Evolutionary conservation across 2,329 filamentous ascomycete species (phyloP).

Genomic region (Aspergillus melleus): DNA sequence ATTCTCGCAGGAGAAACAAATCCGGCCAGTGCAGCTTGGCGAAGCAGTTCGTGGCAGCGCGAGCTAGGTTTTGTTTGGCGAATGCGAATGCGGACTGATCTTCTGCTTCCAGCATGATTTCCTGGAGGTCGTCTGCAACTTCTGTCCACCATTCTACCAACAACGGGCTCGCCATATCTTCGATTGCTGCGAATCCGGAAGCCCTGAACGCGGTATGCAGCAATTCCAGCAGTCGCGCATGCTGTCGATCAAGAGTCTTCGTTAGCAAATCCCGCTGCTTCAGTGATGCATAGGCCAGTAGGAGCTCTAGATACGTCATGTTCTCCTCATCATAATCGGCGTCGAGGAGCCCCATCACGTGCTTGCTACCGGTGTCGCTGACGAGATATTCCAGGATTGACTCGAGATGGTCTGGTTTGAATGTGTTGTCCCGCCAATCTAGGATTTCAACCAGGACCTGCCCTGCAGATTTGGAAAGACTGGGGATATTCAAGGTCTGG

Average conservation of each 20-base stretch:
- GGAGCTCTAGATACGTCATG: conserved; percentile 42
- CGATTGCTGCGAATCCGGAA: conserved; percentile 42
- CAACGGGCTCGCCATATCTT: conserved; percentile 38
- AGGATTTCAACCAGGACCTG: conserved; percentile 38
- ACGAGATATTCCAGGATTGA: conserved; percentile 35
- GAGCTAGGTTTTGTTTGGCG: conserved; percentile 41
- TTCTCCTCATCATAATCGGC: conserved; percentile 40
- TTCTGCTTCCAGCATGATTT: conserved; percentile 29
- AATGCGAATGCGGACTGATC: conserved; percentile 27
- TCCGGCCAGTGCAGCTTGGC: conserved; percentile 44
- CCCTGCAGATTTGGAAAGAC: conserved; percentile 31
- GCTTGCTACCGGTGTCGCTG: conserved; percentile 33
- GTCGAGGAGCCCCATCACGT: conserved; percentile 33
- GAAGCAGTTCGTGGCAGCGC: conserved; percentile 43
- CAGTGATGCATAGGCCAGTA: conserved; percentile 37
- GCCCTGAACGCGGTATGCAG: conserved; percentile 41
- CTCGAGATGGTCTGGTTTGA: conserved; percentile 27
- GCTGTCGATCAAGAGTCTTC: conserved; percentile 29
- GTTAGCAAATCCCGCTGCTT: conserved; percentile 33
- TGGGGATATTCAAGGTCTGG: conserved; percentile 25
- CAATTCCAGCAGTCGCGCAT: conserved; percentile 36
- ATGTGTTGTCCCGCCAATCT: conserved; percentile 27
- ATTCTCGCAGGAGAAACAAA: conserved; percentile 34
- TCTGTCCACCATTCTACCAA: conserved; percentile 46
- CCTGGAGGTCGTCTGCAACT: conserved; percentile 40